phyloP scores from a whole-genome alignment of 441 rosid species.

The Biscutella auriculata region DNA sequence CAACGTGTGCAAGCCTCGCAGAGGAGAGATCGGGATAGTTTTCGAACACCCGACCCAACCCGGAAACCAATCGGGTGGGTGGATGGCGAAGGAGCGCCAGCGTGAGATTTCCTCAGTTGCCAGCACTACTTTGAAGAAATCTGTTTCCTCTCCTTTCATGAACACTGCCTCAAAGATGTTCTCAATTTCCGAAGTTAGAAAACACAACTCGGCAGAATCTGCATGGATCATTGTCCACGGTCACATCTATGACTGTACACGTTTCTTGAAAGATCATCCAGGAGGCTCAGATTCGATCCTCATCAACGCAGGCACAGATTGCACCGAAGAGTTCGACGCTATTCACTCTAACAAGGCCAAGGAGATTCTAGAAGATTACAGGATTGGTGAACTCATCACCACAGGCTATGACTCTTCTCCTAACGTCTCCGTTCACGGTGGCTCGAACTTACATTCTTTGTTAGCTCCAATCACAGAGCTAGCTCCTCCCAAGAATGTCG shows the following conservation, averaged over 20 bases:
- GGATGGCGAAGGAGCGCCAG: slow-evolving; percentile 85
- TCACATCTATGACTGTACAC: slow-evolving; percentile 78
- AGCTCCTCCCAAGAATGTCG: slow-evolving; percentile 25
- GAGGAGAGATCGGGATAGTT: slow-evolving; percentile 74
- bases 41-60: slow-evolving; percentile 88
- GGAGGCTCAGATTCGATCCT: slow-evolving; percentile 79
- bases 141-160: slow-evolving; percentile 82
- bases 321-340: slow-evolving; percentile 89
- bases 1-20: slow-evolving; percentile 64
- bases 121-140: slow-evolving; percentile 46
- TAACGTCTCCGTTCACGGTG: slow-evolving; percentile 54
- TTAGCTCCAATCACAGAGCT: slow-evolving; percentile 53
- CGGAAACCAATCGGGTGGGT: slow-evolving; percentile 84
- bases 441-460: slow-evolving; percentile 24
- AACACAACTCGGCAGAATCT: slow-evolving; percentile 57
- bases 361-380: slow-evolving; percentile 61
- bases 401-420: slow-evolving; percentile 68
- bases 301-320: slow-evolving; percentile 77
- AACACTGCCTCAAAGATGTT: slow-evolving; percentile 48
- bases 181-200: slow-evolving; percentile 55
- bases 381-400: slow-evolving; percentile 61
- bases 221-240: slow-evolving; percentile 91
- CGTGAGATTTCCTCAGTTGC: slow-evolving; percentile 44
- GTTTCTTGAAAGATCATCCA: slow-evolving; percentile 78
- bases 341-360: slow-evolving; percentile 86